These are phyloP conservation scores for Penicillium sp. DNA, from an alignment of 2,329 filamentous ascomycete species.

Conservation along the genomic window DNA sequence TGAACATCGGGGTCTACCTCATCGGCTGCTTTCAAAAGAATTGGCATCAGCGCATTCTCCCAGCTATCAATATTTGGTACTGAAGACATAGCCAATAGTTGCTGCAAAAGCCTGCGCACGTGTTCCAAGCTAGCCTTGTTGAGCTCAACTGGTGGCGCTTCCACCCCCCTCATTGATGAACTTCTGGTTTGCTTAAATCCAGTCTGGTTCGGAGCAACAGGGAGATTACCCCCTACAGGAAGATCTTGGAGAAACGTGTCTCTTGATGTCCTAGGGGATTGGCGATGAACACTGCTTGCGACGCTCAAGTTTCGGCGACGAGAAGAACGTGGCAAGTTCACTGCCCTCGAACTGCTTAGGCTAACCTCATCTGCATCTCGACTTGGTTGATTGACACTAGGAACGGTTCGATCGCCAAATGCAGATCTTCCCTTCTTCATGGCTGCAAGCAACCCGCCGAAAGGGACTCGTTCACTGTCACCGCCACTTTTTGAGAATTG, in stretches of 20 bases:
- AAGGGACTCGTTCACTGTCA: constrained; percentile 72
- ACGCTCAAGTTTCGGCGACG: constrained; percentile 82
- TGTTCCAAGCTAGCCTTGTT: constrained; percentile 86
- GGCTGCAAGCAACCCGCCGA: constrained; percentile 70
- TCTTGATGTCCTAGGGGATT: constrained; percentile 69
- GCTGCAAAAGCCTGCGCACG: constrained; percentile 78
- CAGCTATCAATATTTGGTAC: constrained; percentile 74
- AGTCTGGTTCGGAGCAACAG: constrained; percentile 35
- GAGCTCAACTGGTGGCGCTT: constrained; percentile 74
- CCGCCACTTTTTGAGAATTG: constrained; percentile 61
- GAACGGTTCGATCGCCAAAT: constrained; percentile 72
- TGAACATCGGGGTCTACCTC: constrained; percentile 93
- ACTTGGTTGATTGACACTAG: constrained; percentile 67
- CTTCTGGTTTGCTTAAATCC: constrained; percentile 67
- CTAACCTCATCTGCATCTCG: constrained; percentile 67
- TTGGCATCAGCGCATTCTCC: constrained; percentile 88
- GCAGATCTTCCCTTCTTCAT: constrained; percentile 74
- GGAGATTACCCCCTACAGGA: constrained; percentile 39
- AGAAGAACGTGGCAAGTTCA: constrained; percentile 62
- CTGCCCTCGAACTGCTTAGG: constrained; percentile 59
- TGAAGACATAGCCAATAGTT: constrained; percentile 74
- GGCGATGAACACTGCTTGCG: constrained; percentile 71
- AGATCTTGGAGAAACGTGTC: constrained; percentile 49
- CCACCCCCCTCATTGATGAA: constrained; percentile 75
- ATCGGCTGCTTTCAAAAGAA: constrained; percentile 85